A percentile compares a stretch with the other conserved stretches of the same genome.
Evolutionary conservation across 768 basidiomycete species (phyloP).

Genomic region (Trametes coccinea): DNA sequence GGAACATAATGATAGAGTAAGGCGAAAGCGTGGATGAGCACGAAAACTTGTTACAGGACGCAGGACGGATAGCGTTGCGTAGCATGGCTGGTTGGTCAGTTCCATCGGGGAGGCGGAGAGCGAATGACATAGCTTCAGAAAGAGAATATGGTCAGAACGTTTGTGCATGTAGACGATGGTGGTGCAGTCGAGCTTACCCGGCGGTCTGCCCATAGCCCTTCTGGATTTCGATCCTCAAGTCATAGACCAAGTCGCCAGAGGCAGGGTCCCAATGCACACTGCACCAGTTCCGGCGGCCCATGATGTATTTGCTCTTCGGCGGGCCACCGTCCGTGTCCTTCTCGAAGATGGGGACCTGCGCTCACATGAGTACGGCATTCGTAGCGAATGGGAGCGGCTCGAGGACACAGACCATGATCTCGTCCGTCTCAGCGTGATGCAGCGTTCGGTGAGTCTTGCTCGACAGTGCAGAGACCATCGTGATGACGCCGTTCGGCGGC

Average conservation of each 20-base stretch:
- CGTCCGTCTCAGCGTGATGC: conserved; percentile 81
- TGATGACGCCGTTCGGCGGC: conserved; percentile 71
- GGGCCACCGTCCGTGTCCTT: conserved; percentile 73
- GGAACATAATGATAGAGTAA: conserved; percentile 12
- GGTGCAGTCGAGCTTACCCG: conserved; percentile 48
- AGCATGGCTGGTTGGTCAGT: not conserved
- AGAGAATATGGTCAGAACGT: not conserved
- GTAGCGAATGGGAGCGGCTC: not conserved
- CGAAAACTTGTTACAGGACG: not conserved
- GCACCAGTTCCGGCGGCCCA: conserved; percentile 90
- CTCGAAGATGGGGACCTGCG: conserved; percentile 72
- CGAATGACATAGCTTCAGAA: conserved; percentile 28
- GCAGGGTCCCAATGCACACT: conserved; percentile 57
- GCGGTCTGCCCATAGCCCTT: conserved; percentile 83
- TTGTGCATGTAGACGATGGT: not conserved
- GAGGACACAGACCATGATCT: conserved; percentile 64
- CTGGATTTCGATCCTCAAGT: conserved; percentile 82
- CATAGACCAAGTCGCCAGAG: conserved; percentile 71
- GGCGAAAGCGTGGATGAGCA: not conserved
- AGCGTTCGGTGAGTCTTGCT: conserved; percentile 85
- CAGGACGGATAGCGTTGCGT: too few species aligned
- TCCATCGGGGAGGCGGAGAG: conserved; percentile 35
- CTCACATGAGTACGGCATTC: not conserved
- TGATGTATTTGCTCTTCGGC: conserved; percentile 80
- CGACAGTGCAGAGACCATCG: conserved; percentile 78